Evolutionary conservation across 176 grass and related monocot species (phyloP).

Genomic region (Avena insularis): DNA sequence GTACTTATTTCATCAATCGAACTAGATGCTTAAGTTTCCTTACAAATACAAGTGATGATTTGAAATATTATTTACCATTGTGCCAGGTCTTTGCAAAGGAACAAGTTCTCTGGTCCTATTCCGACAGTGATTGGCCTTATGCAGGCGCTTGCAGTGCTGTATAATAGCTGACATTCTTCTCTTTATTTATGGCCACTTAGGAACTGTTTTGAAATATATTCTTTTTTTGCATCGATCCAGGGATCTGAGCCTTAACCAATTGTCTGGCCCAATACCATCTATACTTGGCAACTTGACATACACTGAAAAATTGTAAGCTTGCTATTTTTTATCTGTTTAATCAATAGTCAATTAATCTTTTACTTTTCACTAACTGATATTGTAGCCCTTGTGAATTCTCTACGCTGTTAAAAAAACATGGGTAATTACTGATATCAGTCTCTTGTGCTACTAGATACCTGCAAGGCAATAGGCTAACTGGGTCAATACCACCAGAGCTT

Average conservation of each 20-base stretch:
- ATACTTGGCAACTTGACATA: constrained; percentile 98
- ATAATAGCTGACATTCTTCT: constrained; percentile 40
- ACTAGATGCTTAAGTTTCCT: background rate
- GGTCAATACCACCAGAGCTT: constrained; percentile 86
- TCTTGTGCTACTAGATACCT: constrained; percentile 62
- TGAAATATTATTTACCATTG: constrained; percentile 18
- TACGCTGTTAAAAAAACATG: background rate
- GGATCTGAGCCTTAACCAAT: constrained; percentile 89
- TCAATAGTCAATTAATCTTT: constrained; percentile 2
- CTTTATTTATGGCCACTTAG: constrained; percentile 19
- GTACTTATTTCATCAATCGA: constrained; percentile 9
- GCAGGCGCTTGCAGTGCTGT: constrained; percentile 97
- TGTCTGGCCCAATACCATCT: constrained; percentile 81
- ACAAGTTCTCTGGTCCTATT: constrained; percentile 82
- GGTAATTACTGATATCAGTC: constrained; percentile 14
- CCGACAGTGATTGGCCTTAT: constrained; percentile 97
- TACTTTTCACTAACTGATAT: constrained; percentile 3
- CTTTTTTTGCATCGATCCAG: constrained; percentile 38
- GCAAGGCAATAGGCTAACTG: constrained; percentile 79
- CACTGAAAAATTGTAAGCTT: constrained; percentile 95
- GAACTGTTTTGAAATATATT: constrained; percentile 21
- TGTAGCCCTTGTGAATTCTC: constrained; percentile 6
- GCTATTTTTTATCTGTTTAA: constrained; percentile 22
- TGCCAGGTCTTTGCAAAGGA: constrained; percentile 89
- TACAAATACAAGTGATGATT: constrained; percentile 6